A percentile compares a stretch with the other conserved stretches of the same genome.
These are phyloP conservation scores for Luvunga scandens DNA, from an alignment of 345 rosid genomes.

Conservation along the genomic window DNA sequence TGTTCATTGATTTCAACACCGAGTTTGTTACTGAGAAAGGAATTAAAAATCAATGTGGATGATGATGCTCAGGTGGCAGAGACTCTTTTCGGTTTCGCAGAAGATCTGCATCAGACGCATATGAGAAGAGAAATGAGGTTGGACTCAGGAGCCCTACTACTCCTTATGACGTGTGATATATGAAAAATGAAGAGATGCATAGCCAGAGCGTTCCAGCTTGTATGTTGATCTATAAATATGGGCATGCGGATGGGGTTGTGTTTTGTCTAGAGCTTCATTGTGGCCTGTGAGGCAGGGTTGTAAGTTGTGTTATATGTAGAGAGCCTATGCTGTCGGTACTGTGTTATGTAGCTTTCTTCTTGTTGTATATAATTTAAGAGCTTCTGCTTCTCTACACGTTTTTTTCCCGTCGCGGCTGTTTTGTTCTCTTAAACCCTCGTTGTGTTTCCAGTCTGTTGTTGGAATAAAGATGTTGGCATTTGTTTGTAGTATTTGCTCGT, in stretches of 20 bases:
- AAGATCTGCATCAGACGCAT: conserved; percentile 70
- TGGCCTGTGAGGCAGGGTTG: not conserved
- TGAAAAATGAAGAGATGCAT: conserved; percentile 8
- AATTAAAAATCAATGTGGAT: not conserved
- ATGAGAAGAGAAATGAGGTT: conserved; percentile 61
- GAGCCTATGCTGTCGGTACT: not conserved
- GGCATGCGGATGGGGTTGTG: not conserved
- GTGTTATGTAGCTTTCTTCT: not conserved
- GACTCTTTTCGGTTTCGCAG: conserved; percentile 80
- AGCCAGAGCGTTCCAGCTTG: not conserved
- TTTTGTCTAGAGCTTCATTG: not conserved
- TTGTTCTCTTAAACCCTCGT: not conserved
- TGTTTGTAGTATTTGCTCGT: not conserved
- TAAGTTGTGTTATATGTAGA: not conserved
- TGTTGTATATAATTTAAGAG: not conserved
- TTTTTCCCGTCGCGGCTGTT: not conserved
- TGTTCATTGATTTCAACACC: not conserved
- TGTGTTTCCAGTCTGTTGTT: not conserved
- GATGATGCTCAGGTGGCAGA: conserved; percentile 33
- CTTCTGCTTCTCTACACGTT: not conserved
- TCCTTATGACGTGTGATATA: conserved; percentile 79
- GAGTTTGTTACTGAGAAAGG: not conserved
- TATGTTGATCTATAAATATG: not conserved
- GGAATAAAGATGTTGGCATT: not conserved
- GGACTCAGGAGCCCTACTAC: conserved; percentile 72